phyloP scores from a whole-genome alignment of 495 filamentous ascomycete species.

The Aspergillus ellipticus region DNA sequence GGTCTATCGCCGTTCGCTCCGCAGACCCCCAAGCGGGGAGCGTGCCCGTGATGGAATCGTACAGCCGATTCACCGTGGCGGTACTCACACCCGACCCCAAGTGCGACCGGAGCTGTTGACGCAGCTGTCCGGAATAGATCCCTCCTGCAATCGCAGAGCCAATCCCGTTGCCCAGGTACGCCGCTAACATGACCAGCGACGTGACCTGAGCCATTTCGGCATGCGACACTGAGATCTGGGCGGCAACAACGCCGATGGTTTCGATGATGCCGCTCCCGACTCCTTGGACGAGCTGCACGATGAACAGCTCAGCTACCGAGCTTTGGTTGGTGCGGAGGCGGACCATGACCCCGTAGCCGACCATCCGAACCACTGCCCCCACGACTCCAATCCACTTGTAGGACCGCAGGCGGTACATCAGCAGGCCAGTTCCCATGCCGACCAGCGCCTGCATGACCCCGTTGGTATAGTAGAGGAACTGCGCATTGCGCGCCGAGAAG shows the following conservation, averaged over 20 bases:
- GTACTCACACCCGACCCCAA: constrained; percentile 24
- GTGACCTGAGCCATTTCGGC: constrained; percentile 45
- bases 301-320: constrained; percentile 39
- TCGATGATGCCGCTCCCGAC: constrained; percentile 47
- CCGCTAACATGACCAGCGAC: constrained; percentile 38
- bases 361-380: constrained; percentile 36
- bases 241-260: constrained; percentile 38
- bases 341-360: constrained; percentile 50
- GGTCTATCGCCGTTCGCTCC: constrained; percentile 36
- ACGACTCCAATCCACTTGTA: constrained; percentile 46
- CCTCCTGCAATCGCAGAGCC: constrained; percentile 46
- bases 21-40: constrained; percentile 40
- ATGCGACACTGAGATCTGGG: constrained; percentile 44
- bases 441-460: constrained; percentile 41
- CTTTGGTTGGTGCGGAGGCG: constrained; percentile 44
- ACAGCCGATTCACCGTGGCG: constrained; percentile 28
- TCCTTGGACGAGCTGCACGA: constrained; percentile 47
- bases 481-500: constrained; percentile 38
- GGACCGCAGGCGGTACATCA: constrained; percentile 39
- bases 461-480: constrained; percentile 43
- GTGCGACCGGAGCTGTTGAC: constrained; percentile 24
- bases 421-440: constrained; percentile 37
- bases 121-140: constrained; percentile 44
- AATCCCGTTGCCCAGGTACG: constrained; percentile 44
- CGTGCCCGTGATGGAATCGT: constrained; percentile 42